Percentiles rank a stretch among this genome's conserved stretches.
Conservation (phyloP, 768 basidiomycete species). For the Tubosaeta sp. region DNA sequence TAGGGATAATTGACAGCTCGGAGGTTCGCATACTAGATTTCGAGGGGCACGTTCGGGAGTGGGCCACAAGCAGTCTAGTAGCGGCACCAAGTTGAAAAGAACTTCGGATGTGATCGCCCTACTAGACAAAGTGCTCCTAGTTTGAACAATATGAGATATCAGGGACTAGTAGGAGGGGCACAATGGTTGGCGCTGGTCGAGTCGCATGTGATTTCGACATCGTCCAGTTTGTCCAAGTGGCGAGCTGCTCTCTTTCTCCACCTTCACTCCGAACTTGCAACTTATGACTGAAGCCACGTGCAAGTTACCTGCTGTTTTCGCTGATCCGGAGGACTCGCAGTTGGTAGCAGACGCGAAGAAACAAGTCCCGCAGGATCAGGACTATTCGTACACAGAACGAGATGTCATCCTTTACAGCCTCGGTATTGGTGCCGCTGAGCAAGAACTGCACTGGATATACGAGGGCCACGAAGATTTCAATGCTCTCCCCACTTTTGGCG, state of each 20-base stretch:
- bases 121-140: too few relatives aligned
- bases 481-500: constrained; percentile 90
- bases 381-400: constrained; percentile 78
- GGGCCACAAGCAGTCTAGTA: too few relatives aligned
- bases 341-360: constrained; percentile 82
- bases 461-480: constrained; percentile 86
- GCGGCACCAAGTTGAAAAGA: too few relatives aligned
- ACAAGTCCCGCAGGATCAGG: constrained; percentile 44
- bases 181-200: too few relatives aligned
- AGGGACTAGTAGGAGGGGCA: too few relatives aligned
- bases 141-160: too few relatives aligned
- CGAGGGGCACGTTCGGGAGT: too few relatives aligned
- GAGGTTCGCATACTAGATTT: too few relatives aligned
- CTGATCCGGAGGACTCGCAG: constrained; percentile 78
- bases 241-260: not conserved
- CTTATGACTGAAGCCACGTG: constrained; percentile 21
- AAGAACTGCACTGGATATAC: constrained; percentile 88
- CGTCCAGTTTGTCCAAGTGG: not conserved
- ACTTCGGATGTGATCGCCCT: too few relatives aligned
- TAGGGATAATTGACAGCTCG: too few relatives aligned
- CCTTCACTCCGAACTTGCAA: not conserved
- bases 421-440: constrained; percentile 89
- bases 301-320: constrained; percentile 48
- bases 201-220: not conserved
- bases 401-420: constrained; percentile 95